Base-by-base conservation (phyloP, 2,329 filamentous ascomycete species). In the Colletotrichum phormii region DNA sequence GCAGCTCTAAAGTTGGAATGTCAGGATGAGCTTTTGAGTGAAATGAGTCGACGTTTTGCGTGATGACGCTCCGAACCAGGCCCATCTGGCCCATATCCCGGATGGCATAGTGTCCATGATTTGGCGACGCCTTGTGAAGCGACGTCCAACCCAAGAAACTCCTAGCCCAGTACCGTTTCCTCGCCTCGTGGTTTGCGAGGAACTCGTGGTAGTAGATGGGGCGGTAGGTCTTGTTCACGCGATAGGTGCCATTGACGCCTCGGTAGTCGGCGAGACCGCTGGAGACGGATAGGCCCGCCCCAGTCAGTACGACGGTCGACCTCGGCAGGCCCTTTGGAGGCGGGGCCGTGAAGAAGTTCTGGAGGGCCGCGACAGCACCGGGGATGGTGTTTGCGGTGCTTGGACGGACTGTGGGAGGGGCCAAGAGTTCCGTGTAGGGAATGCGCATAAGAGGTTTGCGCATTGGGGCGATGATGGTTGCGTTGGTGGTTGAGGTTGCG, bases 31-130 rank as follows among this genome's bases (percentile, higher is more conserved):
- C 93, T 72, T 84, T 84, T 2, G 89, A 86, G 82, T 99, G 97
- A 80, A 99, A 97, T 2, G 95, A 98, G 83, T 99, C 97, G 64
- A 99, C 97, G 80, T 98, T 98, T 81, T 99, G 97, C 53, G 97
- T 98, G 76, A 99, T 91, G 72, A 98, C 94, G 65, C 86, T 90
- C 70, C 88, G 89, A 54, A 98, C 86, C 62, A 95, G 83, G 2
- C 95, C 95, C 76, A 97, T 84, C 5, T 88, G 82, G 3, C 90
- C 93, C 46, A 98, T 85, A 75, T 92, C 88, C 64, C 89, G 88
- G 69, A 98, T 89, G 2, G 95, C 95, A 80, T 89, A 87, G 83
- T 99, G 97, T 2, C 91, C 92, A 3, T 86, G 84, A 79, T 98
- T 98, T 13, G 96, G 95, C 71, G 85, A 86, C n/a, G 95, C 94